Evolutionary conservation across 306 rosid genomes (phyloP).

Genomic region (Cucurbita maxima): DNA sequence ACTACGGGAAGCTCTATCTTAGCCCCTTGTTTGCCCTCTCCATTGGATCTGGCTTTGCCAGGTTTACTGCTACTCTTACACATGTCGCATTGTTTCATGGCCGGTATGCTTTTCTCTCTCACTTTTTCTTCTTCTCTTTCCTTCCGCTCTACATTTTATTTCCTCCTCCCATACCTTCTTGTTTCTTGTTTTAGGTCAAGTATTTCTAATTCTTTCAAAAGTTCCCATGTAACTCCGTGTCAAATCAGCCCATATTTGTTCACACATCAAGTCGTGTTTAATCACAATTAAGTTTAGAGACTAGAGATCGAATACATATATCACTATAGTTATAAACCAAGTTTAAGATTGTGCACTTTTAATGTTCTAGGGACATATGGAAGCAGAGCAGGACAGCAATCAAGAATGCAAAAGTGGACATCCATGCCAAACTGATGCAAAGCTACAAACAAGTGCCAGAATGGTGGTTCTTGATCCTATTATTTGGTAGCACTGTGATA

Average conservation of each 20-base stretch:
- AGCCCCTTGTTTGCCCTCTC: constrained; percentile 95
- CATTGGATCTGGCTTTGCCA: constrained; percentile 86
- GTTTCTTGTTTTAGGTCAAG: too few species aligned
- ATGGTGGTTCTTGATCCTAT: constrained; percentile 80
- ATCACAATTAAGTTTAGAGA: neutral
- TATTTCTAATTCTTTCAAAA: neutral
- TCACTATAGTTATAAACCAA: neutral
- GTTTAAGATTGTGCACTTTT: neutral
- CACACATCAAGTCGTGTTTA: neutral
- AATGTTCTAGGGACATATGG: constrained; percentile 46
- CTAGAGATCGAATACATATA: neutral
- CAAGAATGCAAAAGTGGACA: constrained; percentile 47
- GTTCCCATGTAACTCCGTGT: too few species aligned
- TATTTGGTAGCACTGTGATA: constrained; percentile 48
- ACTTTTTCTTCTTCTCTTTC: neutral
- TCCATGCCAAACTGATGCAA: constrained; percentile 78
- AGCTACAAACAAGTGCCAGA: constrained; percentile 82
- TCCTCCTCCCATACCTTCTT: neutral
- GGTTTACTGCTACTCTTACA: constrained; percentile 85
- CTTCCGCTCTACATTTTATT: too few species aligned
- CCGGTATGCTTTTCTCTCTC: constrained; percentile 29
- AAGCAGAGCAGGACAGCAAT: constrained; percentile 72
- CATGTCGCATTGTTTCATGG: constrained; percentile 91
- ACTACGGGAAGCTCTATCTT: constrained; percentile 81
- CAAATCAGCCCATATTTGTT: neutral